A percentile compares a stretch with the other conserved stretches of the same genome.
Evolutionary conservation across 2,329 filamentous ascomycete genomes (phyloP).

Genomic region (Apiospora koreana): DNA sequence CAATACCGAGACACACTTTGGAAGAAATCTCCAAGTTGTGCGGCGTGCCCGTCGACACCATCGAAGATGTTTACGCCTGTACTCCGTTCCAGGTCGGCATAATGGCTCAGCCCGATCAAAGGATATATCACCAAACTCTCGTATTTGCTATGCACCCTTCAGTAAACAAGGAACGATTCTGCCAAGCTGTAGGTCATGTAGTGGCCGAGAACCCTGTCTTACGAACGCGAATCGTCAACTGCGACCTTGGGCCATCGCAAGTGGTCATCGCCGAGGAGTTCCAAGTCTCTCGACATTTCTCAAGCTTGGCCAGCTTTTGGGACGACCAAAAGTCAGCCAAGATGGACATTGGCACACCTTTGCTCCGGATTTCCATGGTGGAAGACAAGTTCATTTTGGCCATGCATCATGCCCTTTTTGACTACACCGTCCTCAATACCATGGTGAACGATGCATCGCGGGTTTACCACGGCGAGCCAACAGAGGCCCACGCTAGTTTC

Average conservation of each 20-base stretch:
- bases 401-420: constrained; percentile 18
- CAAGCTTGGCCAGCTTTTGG: not conserved
- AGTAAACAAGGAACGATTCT: constrained; percentile 16
- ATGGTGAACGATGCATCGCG: constrained; percentile 13
- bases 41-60: constrained; percentile 7
- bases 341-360: not conserved
- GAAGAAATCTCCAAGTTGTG: constrained; percentile 15
- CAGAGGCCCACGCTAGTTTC: constrained; percentile 11
- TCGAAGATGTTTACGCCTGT: constrained; percentile 21
- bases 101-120: constrained; percentile 13
- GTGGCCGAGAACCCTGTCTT: constrained; percentile 17
- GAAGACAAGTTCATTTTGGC: constrained; percentile 16
- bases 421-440: constrained; percentile 3
- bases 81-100: constrained; percentile 18
- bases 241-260: constrained; percentile 15
- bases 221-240: constrained; percentile 19
- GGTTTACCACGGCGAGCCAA: constrained; percentile 14
- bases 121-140: constrained; percentile 9
- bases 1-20: not conserved
- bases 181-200: constrained; percentile 15
- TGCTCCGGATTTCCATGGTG: constrained; percentile 14
- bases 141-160: constrained; percentile 5
- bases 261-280: constrained; percentile 13
- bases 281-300: not conserved
- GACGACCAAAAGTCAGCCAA: not conserved